phyloP scores from a whole-genome alignment of 176 grass and related monocot species.

The Oryza officinalis region DNA sequence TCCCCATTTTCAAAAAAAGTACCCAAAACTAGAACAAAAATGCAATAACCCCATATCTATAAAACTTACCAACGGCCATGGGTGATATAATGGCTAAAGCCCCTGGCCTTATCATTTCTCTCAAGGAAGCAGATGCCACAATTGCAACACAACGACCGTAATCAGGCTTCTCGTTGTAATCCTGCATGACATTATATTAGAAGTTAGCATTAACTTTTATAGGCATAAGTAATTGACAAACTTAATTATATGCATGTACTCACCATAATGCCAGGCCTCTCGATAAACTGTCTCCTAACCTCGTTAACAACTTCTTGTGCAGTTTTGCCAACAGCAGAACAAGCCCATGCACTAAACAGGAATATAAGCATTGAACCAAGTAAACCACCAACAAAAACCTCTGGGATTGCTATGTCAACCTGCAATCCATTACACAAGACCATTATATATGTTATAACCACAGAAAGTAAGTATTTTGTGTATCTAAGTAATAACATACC shows the following conservation, averaged over 20 bases:
- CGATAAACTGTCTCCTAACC: constrained; percentile 97
- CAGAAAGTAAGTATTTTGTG: constrained; percentile 19
- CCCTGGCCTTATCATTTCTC: constrained; percentile 96
- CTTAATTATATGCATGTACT: constrained; percentile 31
- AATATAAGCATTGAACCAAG: constrained; percentile 99
- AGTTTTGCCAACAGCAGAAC: constrained; percentile 96
- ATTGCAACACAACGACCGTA: constrained; percentile 99
- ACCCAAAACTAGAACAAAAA: background rate
- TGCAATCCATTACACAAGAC: constrained; percentile 43
- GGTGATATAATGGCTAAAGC: constrained; percentile 96
- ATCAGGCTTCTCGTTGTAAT: constrained; percentile 96
- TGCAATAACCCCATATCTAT: background rate
- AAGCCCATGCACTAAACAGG: constrained; percentile 99
- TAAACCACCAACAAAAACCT: constrained; percentile 95
- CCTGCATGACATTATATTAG: constrained; percentile 48
- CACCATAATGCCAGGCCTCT: constrained; percentile 99
- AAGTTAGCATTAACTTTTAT: constrained; percentile 14
- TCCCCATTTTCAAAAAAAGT: background rate
- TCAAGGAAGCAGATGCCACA: constrained; percentile 94
- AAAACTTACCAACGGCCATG: constrained; percentile 75
- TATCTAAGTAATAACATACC: constrained; percentile 49
- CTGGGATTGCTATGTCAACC: constrained; percentile 98
- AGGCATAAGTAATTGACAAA: constrained; percentile 16
- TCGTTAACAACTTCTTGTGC: constrained; percentile 99
- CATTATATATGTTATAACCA: constrained; percentile 13